Evolutionary conservation across 441 rosid species (phyloP), one percentile per base, ranked within the genome.

Genomic region (Pelargonium australe): DNA sequence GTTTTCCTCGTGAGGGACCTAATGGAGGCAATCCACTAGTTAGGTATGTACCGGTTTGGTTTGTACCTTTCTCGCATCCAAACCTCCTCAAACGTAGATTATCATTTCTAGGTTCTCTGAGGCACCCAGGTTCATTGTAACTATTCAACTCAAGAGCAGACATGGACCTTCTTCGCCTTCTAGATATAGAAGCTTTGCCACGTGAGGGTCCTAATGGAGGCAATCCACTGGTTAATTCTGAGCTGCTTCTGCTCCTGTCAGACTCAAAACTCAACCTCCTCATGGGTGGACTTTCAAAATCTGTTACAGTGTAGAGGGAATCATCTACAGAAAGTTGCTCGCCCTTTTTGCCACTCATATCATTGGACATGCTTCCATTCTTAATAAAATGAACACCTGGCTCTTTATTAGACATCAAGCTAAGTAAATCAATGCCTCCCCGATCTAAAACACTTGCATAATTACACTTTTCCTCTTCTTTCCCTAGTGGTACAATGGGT

Each of bases 231-330:
- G 68, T 63, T 68, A 80, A 65, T 13, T 84, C 88, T 61, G 84
- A 85, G 67, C 79, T 78, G 79, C 87, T 86, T 79, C 81, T 77
- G 64, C 77, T 77, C 69, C 82, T 70, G 61, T 78, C 80, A 1
- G 69, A 45, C 73, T 65, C 75, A 20, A 25, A 60, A 57, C 63
- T 77, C 23, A 31, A 43, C 68, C 70, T 72, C 45, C 73, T 68
- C 37, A 65, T 41, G 5, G 10, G 71, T 73, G 78, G 80, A 75
- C 64, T 70, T 45, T 67, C 72, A 37, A 71, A 72, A 34, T 57
- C 47, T 64, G 10, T 65, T 67, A 58, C 72, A 64, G 76, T 70
- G 71, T 73, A 65, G 61, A 71, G 25, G 55, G 69, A 10, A 73
- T 67, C 25, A 68, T 41, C 72, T 5, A 16, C 16, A 2, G 79